phyloP scores from a whole-genome alignment of 768 basidiomycete species.

The Tremella mesenterica region DNA sequence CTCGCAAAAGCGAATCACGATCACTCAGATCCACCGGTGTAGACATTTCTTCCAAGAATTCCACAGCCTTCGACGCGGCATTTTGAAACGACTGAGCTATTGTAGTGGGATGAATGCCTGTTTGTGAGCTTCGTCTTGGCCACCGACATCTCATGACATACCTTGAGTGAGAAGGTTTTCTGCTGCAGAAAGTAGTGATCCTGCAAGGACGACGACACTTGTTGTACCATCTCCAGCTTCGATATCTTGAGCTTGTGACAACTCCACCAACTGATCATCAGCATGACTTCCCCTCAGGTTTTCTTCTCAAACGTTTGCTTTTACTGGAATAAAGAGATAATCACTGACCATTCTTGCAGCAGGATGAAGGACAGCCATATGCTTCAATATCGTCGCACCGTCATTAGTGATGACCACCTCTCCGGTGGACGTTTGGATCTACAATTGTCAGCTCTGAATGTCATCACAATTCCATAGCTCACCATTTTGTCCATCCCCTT shows the following conservation, averaged over 20 bases:
- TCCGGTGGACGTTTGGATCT: conserved; percentile 95
- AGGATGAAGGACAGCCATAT: conserved; percentile 88
- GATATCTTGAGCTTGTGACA: conserved; percentile 94
- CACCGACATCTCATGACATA: conserved; percentile 8
- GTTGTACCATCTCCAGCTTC: conserved; percentile 99
- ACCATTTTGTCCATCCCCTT: conserved; percentile 99
- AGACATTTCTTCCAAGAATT: conserved; percentile 85
- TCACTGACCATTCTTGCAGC: conserved; percentile 87
- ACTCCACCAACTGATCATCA: conserved; percentile 70
- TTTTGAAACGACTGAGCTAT: conserved; percentile 91
- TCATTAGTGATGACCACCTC: conserved; percentile 98
- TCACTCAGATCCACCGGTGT: conserved; percentile 86
- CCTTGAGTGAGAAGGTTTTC: conserved; percentile 95
- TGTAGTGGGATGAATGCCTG: conserved; percentile 84
- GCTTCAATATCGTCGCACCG: conserved; percentile 89
- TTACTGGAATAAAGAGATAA: neutral
- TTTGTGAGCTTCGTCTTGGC: conserved; percentile 2
- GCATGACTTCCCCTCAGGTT: neutral
- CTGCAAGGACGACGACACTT: conserved; percentile 91
- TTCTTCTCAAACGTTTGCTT: too few relatives aligned
- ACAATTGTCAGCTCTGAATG: conserved; percentile 4
- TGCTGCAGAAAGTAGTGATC: conserved; percentile 82
- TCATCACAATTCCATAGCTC: conserved; percentile 17
- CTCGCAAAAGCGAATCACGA: conserved; percentile 71
- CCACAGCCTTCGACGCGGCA: conserved; percentile 85